Evolutionary conservation across 805 yeast genomes (phyloP).

Genomic region (Wickerhamomyces queroliae): DNA sequence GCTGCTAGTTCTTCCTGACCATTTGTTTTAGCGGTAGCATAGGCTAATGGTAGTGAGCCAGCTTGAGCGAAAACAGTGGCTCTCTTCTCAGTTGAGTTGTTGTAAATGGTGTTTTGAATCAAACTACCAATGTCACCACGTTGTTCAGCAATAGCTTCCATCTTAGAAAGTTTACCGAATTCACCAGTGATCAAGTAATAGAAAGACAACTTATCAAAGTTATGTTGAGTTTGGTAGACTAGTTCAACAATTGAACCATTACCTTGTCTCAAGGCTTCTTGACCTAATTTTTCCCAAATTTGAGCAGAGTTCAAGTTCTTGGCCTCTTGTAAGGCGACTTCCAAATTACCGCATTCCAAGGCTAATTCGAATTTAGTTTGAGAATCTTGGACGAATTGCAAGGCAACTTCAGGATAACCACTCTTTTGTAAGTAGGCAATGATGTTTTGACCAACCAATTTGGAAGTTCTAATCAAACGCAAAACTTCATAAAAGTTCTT

Average conservation of each 20-base stretch:
- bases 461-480: slow-evolving; percentile 80
- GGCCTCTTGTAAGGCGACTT: slow-evolving; percentile 87
- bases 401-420: slow-evolving; percentile 96
- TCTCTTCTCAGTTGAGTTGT: slow-evolving; percentile 70
- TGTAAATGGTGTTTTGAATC: slow-evolving; percentile 76
- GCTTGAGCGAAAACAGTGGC: slow-evolving; percentile 67
- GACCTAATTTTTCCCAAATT: slow-evolving; percentile 78
- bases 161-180: slow-evolving; percentile 62
- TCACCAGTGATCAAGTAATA: slow-evolving; percentile 85
- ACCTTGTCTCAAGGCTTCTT: slow-evolving; percentile 88
- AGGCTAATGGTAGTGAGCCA: slow-evolving; percentile 86
- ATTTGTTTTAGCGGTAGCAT: slow-evolving; percentile 83
- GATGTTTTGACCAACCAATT: slow-evolving; percentile 94
- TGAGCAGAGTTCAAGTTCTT: slow-evolving; percentile 58
- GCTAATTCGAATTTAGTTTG: slow-evolving; percentile 96
- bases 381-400: slow-evolving; percentile 94
- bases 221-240: slow-evolving; percentile 80
- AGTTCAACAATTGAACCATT: slow-evolving; percentile 79
- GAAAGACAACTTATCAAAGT: slow-evolving; percentile 86
- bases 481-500: slow-evolving; percentile 89
- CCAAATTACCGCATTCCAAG: slow-evolving; percentile 84
- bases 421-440: slow-evolving; percentile 90
- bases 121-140: slow-evolving; percentile 77
- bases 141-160: slow-evolving; percentile 86
- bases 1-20: slow-evolving; percentile 76